phyloP scores from a whole-genome alignment of 805 yeast genomes.

The Starmerella ratchasimensis region DNA sequence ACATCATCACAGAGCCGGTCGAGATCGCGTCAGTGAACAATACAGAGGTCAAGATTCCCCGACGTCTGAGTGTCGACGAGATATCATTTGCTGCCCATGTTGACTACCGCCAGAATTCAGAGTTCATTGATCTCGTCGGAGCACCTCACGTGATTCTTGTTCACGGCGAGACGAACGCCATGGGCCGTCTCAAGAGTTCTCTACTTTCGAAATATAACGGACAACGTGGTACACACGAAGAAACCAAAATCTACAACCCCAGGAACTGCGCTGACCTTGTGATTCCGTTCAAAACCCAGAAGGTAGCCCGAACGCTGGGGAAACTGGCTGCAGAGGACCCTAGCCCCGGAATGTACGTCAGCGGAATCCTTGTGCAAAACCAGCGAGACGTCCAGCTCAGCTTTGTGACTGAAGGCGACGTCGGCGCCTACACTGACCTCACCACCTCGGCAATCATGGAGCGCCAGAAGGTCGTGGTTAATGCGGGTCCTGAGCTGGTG shows the following conservation, averaged over 20 bases:
- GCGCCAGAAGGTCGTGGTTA: conserved; percentile 60
- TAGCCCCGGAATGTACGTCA: conserved; percentile 35
- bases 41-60: conserved; percentile 71
- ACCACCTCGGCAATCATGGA: conserved; percentile 77
- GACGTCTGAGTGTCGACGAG: conserved; percentile 79
- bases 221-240: conserved; percentile 72
- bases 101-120: conserved; percentile 84
- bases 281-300: conserved; percentile 67
- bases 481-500: conserved; percentile 67
- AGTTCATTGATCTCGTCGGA: conserved; percentile 75
- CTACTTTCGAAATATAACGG: conserved; percentile 71
- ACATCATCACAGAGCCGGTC: conserved; percentile 70
- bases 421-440: conserved; percentile 76
- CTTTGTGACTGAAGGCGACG: conserved; percentile 69
- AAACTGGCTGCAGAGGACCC: conserved; percentile 30
- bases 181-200: conserved; percentile 95
- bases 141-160: conserved; percentile 81
- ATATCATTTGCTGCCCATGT: conserved; percentile 99
- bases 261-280: conserved; percentile 71
- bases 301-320: conserved; percentile 67
- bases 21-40: conserved; percentile 76
- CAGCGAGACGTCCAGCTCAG: conserved; percentile 72
- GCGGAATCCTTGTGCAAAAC: conserved; percentile 72
- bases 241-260: conserved; percentile 84
- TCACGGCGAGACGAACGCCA: conserved; percentile 96